Evolutionary conservation across 768 basidiomycete species (phyloP).

Genomic region (Scleroderma bovista): DNA sequence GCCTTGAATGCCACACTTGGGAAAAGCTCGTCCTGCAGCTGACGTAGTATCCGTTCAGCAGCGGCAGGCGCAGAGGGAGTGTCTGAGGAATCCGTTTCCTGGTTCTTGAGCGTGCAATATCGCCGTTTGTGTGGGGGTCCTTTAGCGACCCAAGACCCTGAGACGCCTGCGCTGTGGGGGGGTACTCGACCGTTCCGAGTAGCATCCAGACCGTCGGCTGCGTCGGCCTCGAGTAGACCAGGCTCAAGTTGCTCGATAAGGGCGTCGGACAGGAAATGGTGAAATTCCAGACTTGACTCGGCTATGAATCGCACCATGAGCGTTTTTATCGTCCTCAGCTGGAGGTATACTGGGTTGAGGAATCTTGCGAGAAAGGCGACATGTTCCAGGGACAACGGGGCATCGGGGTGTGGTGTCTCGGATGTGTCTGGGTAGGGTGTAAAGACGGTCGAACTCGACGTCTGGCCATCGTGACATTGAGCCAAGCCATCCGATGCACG

Average conservation of each 20-base stretch:
- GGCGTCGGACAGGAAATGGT: slow-evolving; percentile 71
- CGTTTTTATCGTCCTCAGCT: slow-evolving; percentile 71
- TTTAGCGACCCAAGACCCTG: slow-evolving; percentile 59
- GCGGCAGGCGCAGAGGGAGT: slow-evolving; percentile 4
- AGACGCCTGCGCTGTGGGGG: slow-evolving; percentile 57
- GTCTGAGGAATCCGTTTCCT: background rate
- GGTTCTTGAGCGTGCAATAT: slow-evolving; percentile 58
- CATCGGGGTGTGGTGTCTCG: slow-evolving; percentile 46
- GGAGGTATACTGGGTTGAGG: slow-evolving; percentile 88
- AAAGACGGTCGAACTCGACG: slow-evolving; percentile 59
- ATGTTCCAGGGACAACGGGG: slow-evolving; percentile 52
- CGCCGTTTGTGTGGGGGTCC: slow-evolving; percentile 96
- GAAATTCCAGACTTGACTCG: slow-evolving; percentile 85
- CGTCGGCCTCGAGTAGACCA: slow-evolving; percentile 60
- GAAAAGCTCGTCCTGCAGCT: slow-evolving; percentile 73
- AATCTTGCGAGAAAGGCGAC: slow-evolving; percentile 73
- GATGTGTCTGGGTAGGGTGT: slow-evolving; percentile 42
- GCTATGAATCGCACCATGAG: slow-evolving; percentile 77
- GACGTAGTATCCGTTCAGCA: slow-evolving; percentile 18
- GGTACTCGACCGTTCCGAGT: slow-evolving; percentile 54
- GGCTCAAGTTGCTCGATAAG: slow-evolving; percentile 65
- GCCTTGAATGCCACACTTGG: slow-evolving; percentile 78
- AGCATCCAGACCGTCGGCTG: slow-evolving; percentile 52
- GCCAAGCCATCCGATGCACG: slow-evolving; percentile 3
- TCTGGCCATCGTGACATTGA: slow-evolving; percentile 32